Percentiles rank a stretch among this genome's conserved stretches.
Conservation (phyloP, 306 rosid genomes). For the Quercus alba region DNA sequence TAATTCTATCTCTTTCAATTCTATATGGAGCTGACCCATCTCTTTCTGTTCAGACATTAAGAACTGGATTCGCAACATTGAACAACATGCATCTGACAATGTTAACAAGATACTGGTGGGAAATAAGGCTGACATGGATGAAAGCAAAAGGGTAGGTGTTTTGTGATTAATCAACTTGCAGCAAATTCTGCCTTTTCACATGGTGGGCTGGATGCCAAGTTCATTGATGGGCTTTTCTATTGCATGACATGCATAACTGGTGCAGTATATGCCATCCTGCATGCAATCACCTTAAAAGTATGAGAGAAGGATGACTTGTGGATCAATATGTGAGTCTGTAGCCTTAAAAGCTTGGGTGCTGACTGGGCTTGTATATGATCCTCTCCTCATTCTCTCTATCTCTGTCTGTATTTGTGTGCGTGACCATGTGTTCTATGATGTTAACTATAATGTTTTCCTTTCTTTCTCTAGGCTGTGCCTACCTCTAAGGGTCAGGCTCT, state of each 20-base stretch:
- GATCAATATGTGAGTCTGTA: not conserved
- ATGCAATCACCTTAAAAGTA: not conserved
- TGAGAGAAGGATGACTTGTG: slow-evolving; percentile 7
- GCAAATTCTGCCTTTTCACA: slow-evolving; percentile 8
- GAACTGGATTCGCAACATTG: slow-evolving; percentile 90
- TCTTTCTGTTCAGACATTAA: slow-evolving; percentile 57
- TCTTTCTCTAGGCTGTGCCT: slow-evolving; percentile 62
- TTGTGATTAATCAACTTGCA: not conserved
- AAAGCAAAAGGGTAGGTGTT: slow-evolving; percentile 69
- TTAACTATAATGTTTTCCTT: not conserved
- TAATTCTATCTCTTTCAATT: slow-evolving; percentile 1
- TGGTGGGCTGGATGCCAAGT: slow-evolving; percentile 5
- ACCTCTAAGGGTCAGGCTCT: slow-evolving; percentile 87
- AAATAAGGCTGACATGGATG: slow-evolving; percentile 92
- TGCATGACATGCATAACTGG: not conserved
- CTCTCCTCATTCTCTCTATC: not conserved
- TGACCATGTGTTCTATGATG: not conserved
- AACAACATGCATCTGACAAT: slow-evolving; percentile 81
- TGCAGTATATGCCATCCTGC: not conserved
- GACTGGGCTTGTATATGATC: not conserved
- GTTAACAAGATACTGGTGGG: slow-evolving; percentile 81
- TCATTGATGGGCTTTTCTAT: not conserved
- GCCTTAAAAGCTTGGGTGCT: not conserved
- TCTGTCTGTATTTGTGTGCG: not conserved
- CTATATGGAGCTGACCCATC: slow-evolving; percentile 3